Conservation (phyloP, 2,329 filamentous ascomycete species). For the Nigrograna mackinnonii region DNA sequence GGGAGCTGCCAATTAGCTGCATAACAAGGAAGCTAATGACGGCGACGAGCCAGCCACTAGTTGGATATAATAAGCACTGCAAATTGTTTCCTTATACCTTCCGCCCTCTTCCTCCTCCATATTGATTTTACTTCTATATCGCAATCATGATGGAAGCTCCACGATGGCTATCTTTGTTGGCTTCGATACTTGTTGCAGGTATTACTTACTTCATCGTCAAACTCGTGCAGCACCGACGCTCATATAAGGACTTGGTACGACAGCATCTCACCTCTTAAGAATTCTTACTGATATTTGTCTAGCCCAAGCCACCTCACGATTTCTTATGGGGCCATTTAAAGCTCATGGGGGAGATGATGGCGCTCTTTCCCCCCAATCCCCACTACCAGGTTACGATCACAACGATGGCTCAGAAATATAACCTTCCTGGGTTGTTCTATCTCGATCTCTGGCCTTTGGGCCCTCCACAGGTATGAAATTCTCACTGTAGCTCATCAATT, state of each 20-base stretch:
- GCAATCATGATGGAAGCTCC: too few species aligned
- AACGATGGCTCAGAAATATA: slow-evolving; percentile 38
- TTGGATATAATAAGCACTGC: too few species aligned
- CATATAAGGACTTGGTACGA: slow-evolving; percentile 25
- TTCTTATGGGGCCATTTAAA: slow-evolving; percentile 47
- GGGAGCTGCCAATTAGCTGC: too few species aligned
- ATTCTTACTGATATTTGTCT: slow-evolving; percentile 2
- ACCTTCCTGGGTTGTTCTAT: slow-evolving; percentile 45
- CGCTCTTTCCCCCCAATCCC: neutral
- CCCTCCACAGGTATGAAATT: slow-evolving; percentile 23
- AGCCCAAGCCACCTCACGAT: slow-evolving; percentile 46
- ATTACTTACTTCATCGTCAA: slow-evolving; percentile 20
- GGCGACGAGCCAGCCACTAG: too few species aligned
- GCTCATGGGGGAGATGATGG: slow-evolving; percentile 22
- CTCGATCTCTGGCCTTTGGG: slow-evolving; percentile 50
- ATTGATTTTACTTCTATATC: too few species aligned
- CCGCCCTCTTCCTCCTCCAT: too few species aligned
- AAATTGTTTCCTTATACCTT: too few species aligned
- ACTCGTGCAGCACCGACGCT: slow-evolving; percentile 23
- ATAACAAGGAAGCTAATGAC: too few species aligned
- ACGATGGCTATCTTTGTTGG: neutral
- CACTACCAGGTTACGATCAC: slow-evolving; percentile 13
- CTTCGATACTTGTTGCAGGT: slow-evolving; percentile 11
- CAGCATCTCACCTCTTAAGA: neutral
- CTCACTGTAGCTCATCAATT: too few species aligned